Conservation (phyloP, 2,329 filamentous ascomycete genomes). For the Fusarium lateritium region DNA sequence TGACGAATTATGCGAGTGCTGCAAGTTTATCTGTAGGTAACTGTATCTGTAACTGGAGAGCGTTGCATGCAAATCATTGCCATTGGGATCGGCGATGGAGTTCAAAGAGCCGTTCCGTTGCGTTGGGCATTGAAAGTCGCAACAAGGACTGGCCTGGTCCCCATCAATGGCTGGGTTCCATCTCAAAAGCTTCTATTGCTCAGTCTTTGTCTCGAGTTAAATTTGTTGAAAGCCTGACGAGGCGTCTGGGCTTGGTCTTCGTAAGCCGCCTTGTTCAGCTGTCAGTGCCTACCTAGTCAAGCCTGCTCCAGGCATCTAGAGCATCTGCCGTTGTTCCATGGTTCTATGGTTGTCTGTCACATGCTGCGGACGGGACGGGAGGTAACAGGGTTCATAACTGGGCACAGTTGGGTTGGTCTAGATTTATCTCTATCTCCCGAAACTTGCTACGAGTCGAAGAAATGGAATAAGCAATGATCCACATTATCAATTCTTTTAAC, state of each 20-base stretch:
- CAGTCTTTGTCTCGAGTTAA: no score
- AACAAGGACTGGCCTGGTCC: conserved; percentile 17
- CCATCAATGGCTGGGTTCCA: conserved; percentile 27
- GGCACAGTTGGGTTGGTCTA: conserved; percentile 10
- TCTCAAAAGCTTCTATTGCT: no score
- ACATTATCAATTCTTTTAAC: not conserved
- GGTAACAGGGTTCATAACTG: conserved; percentile 20
- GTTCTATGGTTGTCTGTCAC: conserved; percentile 38
- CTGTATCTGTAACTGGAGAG: conserved; percentile 4
- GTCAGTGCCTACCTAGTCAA: conserved; percentile 21
- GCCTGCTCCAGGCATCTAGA: conserved; percentile 18
- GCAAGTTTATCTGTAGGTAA: conserved; percentile 20
- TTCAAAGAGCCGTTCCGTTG: conserved; percentile 21
- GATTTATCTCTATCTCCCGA: conserved; percentile 36
- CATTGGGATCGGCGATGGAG: conserved; percentile 32
- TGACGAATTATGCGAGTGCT: conserved; percentile 14
- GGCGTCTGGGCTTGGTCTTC: conserved; percentile 24
- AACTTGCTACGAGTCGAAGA: conserved; percentile 3
- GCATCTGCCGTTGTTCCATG: conserved; percentile 25
- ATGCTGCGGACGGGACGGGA: conserved; percentile 16
- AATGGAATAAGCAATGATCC: not conserved
- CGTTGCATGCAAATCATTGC: conserved; percentile 37
- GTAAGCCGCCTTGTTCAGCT: conserved; percentile 28
- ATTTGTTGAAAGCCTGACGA: conserved; percentile 37
- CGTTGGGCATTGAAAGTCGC: conserved; percentile 43